Evolutionary conservation across 306 rosid genomes (phyloP).

Genomic region (Prunus mume): DNA sequence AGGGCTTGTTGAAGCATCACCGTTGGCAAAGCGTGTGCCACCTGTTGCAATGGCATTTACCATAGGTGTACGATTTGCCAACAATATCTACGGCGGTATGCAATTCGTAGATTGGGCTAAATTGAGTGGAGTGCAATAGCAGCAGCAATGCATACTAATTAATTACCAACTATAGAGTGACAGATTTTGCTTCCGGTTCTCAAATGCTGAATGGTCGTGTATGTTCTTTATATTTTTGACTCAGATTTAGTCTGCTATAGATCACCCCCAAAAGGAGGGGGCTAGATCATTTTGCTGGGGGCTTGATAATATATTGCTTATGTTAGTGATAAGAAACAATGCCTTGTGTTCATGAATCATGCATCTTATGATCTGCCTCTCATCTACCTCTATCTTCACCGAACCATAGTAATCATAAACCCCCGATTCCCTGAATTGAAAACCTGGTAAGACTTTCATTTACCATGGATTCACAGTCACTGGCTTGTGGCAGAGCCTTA

Average conservation of each 20-base stretch:
- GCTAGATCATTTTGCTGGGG: not conserved
- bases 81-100: constrained; percentile 92
- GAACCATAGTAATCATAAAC: not conserved
- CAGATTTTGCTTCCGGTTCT: not conserved
- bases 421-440: not conserved
- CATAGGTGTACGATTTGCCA: constrained; percentile 78
- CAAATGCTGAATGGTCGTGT: not conserved
- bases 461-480: not conserved
- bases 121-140: constrained; percentile 76
- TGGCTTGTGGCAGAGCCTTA: not conserved
- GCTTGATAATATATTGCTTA: not conserved
- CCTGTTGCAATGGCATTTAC: constrained; percentile 87
- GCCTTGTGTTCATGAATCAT: not conserved
- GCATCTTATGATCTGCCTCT: not conserved
- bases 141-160: not conserved
- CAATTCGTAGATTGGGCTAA: constrained; percentile 97
- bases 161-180: not conserved
- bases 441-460: too few species aligned
- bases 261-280: not conserved
- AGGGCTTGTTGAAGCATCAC: constrained; percentile 69
- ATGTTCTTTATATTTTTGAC: not conserved
- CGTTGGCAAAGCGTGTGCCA: constrained; percentile 69
- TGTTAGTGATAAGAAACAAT: not conserved
- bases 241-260: not conserved
- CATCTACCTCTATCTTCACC: not conserved